Base-by-base conservation (phyloP, 129 eudicot genomes). In the Escallonia herrerae region DNA sequence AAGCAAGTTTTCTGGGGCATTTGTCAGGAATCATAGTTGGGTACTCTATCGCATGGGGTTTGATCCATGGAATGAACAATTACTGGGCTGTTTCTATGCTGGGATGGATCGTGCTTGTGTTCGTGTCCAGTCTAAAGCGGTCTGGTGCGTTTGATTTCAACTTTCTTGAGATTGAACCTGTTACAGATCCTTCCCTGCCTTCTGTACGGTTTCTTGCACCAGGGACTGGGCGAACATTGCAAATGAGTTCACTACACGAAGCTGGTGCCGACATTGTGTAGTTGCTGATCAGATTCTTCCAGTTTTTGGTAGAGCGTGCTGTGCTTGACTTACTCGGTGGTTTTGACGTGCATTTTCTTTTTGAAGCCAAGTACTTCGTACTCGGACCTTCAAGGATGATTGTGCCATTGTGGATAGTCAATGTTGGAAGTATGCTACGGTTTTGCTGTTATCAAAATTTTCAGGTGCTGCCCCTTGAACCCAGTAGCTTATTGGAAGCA, bases 1-100 rank as follows among this genome's bases (percentile, higher is more conserved):
- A 93, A 80, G 98, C 98, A 2, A 93, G 98, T 76, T 93, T 93
- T 80, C 63, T 93, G 55, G 98, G 98, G 58, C 98, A 93, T 80
- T 80, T 93, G 56, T 83, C 95, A 0, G 98, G 98, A 56, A 93
- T 93, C 43, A 76, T 93, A 52, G 87, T 85, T 49, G 98, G 98
- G 33, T 93, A 93, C 72, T 83, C 91, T 22, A 80, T 93, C 6
- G 88, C 89, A 1, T 93, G 96, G 98, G 98, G 98, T 60, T 75
- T 93, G 85, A 88, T 93, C 41, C 95, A 93, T 51, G 98, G 98
- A 46, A 85, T 93, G 96, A 93, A 76, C 67, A 76, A 86, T 77
- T 93, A 85, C 55, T 93, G 98, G 98, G 96, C 96, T 1, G 60
- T 86, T 42, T 76, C 86, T 48, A 81, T 93, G 85, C 65, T 88